These are phyloP conservation scores for Monosporozyma yasuniensis DNA, from an alignment of 805 yeast genomes.

Conservation along the genomic window DNA sequence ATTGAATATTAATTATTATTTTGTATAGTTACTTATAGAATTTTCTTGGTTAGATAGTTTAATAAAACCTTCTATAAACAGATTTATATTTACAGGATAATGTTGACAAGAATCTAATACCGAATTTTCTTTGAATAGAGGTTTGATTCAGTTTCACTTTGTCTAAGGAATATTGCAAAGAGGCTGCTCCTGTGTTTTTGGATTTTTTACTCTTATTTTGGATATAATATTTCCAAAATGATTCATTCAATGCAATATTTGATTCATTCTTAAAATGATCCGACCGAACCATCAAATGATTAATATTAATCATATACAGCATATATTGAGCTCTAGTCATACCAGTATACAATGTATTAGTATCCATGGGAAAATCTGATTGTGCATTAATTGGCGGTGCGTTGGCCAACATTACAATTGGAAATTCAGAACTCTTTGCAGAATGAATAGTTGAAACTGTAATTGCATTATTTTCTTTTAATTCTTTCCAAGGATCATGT, in stretches of 20 bases:
- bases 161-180: background rate
- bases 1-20: too few relatives aligned
- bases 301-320: constrained; percentile 25
- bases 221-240: constrained; percentile 27
- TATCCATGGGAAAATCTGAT: constrained; percentile 20
- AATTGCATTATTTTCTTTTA: constrained; percentile 24
- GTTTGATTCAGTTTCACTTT: background rate
- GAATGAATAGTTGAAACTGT: constrained; percentile 63
- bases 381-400: background rate
- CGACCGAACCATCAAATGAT: constrained; percentile 2
- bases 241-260: constrained; percentile 7
- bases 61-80: background rate
- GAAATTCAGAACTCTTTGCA: constrained; percentile 68
- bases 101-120: background rate
- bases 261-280: background rate
- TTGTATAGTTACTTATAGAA: too few relatives aligned
- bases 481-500: background rate
- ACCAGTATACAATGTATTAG: constrained; percentile 52
- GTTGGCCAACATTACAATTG: constrained; percentile 48
- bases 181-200: too few relatives aligned
- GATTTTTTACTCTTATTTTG: constrained; percentile 7
- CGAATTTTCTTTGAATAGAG: background rate
- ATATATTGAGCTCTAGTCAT: constrained; percentile 49
- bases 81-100: background rate
- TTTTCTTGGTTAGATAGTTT: background rate